Evolutionary conservation across 1,139 yeast species (phyloP), one percentile per base, ranked within the genome.

Genomic region (Zygosaccharomyces sapae): DNA sequence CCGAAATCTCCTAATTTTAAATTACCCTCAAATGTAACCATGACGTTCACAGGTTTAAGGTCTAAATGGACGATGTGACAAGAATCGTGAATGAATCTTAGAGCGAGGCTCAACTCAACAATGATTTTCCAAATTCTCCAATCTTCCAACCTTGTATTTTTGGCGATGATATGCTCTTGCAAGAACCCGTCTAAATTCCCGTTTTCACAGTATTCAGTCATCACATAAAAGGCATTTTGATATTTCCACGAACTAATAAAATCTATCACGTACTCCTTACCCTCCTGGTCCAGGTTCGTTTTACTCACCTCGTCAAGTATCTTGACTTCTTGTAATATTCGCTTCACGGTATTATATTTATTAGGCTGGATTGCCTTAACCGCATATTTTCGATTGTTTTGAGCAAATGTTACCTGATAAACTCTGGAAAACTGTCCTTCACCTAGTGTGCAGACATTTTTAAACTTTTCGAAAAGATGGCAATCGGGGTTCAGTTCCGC

Each of bases 61-160:
- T 90, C 97, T 46, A 90, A 70, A 68, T 90, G 97, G 46, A 88
- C 71, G 52, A 86, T 85, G 46, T 83, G 83, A 53, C 76, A 73
- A 44, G 80, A 75, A 62, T 75, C 77, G 62, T 92, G 99, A 48
- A 92, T 84, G 63, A 82, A 89, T 55, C 80, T 77, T 51, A 92
- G 70, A 0, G 97, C 99, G 59, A 76, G 75, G 38, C 87, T 68
- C 12, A 89, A 73, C 64, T 92, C 97, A 46, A 85, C 83, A 54
- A 90, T 70, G 36, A 94, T 90, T 69, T 92, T 92, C 99, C 99
- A 92, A 37, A 90, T 90, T 55, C 99, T 77, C 83, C 96, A 92
- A 65, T 92, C 98, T 65, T 92, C 99, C 40, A 84, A 70, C 27
- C 65, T 53, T 20, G 55, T 55, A 25, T 64, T 59, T 51, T 79